Percentiles rank a stretch among this genome's conserved stretches.
Conservation (phyloP, 1,284 basidiomycete genomes). For the Tilletia indica region DNA sequence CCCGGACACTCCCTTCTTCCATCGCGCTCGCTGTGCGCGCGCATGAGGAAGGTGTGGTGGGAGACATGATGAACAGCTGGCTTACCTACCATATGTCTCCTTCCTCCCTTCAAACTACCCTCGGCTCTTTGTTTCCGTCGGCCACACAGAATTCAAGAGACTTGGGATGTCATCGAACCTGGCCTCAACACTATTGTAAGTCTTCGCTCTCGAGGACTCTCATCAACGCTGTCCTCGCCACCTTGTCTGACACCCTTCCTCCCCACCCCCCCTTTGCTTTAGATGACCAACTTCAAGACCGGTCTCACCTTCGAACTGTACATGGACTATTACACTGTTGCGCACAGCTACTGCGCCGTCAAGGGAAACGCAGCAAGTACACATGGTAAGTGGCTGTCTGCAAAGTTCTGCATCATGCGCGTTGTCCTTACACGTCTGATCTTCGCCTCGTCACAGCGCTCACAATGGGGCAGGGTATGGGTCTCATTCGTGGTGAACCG, state of each 20-base stretch:
- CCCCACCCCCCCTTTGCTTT: neutral
- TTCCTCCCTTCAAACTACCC: too few relatives aligned
- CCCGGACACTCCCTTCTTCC: too few relatives aligned
- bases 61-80: too few relatives aligned
- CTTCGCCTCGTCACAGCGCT: neutral
- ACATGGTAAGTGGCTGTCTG: neutral
- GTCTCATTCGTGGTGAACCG: slow-evolving; percentile 15
- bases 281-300: slow-evolving; percentile 15
- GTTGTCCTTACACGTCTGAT: neutral
- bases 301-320: neutral
- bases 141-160: neutral
- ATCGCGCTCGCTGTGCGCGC: too few relatives aligned
- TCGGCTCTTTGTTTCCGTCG: too few relatives aligned
- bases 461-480: neutral
- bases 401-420: neutral
- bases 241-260: neutral
- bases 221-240: too few relatives aligned
- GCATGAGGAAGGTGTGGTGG: too few relatives aligned
- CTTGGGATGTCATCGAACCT: slow-evolving; percentile 12
- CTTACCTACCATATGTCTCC: too few relatives aligned
- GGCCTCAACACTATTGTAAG: slow-evolving; percentile 12
- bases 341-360: neutral
- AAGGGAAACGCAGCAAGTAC: neutral
- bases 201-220: neutral
- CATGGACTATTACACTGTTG: slow-evolving; percentile 13